Evolutionary conservation across 2,329 filamentous ascomycete genomes (phyloP).

Genomic region (Neofusicoccum sp.): DNA sequence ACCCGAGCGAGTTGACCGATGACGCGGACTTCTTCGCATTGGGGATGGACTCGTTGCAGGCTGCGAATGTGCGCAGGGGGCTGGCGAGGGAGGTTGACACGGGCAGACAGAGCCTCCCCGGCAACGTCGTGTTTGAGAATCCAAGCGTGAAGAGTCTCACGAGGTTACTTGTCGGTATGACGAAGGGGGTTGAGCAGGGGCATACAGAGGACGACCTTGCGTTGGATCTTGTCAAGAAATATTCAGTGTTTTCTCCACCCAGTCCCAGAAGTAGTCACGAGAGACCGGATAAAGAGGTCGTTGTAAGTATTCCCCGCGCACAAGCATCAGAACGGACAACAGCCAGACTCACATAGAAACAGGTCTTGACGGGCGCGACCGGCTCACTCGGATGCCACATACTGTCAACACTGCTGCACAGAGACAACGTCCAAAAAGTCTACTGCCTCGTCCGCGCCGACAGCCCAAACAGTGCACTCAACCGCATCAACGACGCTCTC

Average conservation of each 20-base stretch:
- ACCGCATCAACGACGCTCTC: constrained; percentile 33
- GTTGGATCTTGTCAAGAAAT: constrained; percentile 42
- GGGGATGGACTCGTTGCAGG: constrained; percentile 59
- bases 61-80: constrained; percentile 54
- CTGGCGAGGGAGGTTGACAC: constrained; percentile 53
- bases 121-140: constrained; percentile 58
- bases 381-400: constrained; percentile 62
- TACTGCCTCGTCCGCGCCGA: constrained; percentile 51
- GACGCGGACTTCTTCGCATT: constrained; percentile 59
- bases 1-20: constrained; percentile 52
- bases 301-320: constrained; percentile 11
- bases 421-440: constrained; percentile 33
- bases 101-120: constrained; percentile 43
- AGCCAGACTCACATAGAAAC: constrained; percentile 1
- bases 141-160: constrained; percentile 48
- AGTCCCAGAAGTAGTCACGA: not conserved
- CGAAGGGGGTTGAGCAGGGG: constrained; percentile 30
- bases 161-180: constrained; percentile 42
- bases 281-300: constrained; percentile 20
- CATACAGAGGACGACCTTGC: constrained; percentile 43
- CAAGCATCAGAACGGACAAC: no score
- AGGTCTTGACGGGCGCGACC: constrained; percentile 61
- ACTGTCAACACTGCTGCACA: constrained; percentile 32
- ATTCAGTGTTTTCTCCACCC: constrained; percentile 32
- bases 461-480: constrained; percentile 21